Conservation (phyloP, 2,329 filamentous ascomycete genomes). For the Fusarium robinianum region DNA sequence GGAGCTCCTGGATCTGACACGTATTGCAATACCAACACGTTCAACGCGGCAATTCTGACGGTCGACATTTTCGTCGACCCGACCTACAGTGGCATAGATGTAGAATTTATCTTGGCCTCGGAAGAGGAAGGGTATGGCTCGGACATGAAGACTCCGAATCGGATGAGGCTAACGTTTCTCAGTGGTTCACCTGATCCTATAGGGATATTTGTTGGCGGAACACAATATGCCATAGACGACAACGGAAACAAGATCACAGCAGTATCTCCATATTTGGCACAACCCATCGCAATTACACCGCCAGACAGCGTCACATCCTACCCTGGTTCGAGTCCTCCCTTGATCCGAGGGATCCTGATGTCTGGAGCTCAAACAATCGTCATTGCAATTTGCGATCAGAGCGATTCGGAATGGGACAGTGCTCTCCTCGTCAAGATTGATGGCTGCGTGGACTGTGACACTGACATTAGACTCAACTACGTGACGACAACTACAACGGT, state of each 20-base stretch:
- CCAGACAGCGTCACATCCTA: constrained; percentile 20
- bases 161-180: neutral
- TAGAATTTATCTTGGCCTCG: constrained; percentile 20
- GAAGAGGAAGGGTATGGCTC: constrained; percentile 15
- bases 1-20: neutral
- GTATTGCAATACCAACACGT: neutral
- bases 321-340: constrained; percentile 11
- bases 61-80: constrained; percentile 1
- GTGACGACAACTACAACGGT: constrained; percentile 10
- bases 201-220: neutral
- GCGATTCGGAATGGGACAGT: constrained; percentile 7
- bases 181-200: constrained; percentile 9
- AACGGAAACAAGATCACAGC: constrained; percentile 9
- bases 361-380: constrained; percentile 5
- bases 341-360: neutral
- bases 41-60: constrained; percentile 12
- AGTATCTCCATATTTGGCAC: neutral
- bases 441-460: constrained; percentile 10
- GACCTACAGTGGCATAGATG: neutral
- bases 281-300: constrained; percentile 3
- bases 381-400: constrained; percentile 18
- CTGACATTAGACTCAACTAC: constrained; percentile 2
- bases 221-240: constrained; percentile 1
- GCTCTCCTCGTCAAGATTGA: constrained; percentile 10
- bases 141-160: neutral